Evolutionary conservation across 495 filamentous ascomycete genomes (phyloP).

Genomic region (Penicillium lagena): DNA sequence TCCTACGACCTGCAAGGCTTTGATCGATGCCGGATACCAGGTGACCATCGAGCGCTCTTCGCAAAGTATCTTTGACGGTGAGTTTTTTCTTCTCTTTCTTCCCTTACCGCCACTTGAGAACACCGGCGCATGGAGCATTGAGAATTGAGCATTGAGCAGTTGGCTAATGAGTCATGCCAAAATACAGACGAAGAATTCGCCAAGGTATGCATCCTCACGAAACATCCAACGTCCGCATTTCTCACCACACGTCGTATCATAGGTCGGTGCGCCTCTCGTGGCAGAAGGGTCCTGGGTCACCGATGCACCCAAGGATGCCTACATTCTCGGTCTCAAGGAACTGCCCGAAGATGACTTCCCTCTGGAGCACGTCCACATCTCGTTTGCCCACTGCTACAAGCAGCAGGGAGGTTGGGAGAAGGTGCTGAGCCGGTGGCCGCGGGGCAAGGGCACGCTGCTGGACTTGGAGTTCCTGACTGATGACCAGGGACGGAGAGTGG

Average conservation of each 20-base stretch:
- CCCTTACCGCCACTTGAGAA: background rate
- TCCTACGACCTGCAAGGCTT: constrained; percentile 65
- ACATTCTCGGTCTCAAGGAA: constrained; percentile 92
- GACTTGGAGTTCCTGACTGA: constrained; percentile 93
- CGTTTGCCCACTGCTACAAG: constrained; percentile 85
- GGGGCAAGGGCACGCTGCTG: constrained; percentile 75
- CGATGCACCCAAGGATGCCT: constrained; percentile 67
- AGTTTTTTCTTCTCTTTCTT: constrained; percentile 5
- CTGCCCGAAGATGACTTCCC: constrained; percentile 84
- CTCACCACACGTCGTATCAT: constrained; percentile 4
- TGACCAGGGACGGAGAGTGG: constrained; percentile 69
- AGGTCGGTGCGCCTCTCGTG: constrained; percentile 69
- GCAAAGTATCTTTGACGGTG: constrained; percentile 79
- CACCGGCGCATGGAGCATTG: background rate
- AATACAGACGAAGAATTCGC: constrained; percentile 47
- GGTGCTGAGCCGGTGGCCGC: constrained; percentile 72
- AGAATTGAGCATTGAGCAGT: background rate
- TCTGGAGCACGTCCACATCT: constrained; percentile 78
- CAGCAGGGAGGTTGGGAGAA: constrained; percentile 79
- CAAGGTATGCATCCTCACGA: constrained; percentile 20
- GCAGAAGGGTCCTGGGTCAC: constrained; percentile 72
- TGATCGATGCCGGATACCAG: constrained; percentile 77
- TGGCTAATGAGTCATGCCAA: constrained; percentile 3
- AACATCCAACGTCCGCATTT: no score
- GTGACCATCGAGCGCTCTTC: constrained; percentile 77